phyloP scores from a whole-genome alignment of 2,329 filamentous ascomycete genomes.

The Colletotrichum zoysiae region DNA sequence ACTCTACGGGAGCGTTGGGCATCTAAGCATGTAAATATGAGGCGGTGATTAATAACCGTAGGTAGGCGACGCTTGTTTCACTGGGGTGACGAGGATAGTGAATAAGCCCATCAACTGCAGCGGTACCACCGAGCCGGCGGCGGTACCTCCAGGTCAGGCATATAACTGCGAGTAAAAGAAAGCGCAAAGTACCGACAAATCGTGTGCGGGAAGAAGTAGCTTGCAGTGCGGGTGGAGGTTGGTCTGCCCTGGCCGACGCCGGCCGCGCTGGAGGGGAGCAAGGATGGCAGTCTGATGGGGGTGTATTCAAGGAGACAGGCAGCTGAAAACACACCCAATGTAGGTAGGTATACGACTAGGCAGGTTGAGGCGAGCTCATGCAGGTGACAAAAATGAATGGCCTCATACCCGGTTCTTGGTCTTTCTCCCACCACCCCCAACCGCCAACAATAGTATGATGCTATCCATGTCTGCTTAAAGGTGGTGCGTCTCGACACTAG shows the following conservation, averaged over 20 bases:
- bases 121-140: slow-evolving; percentile 12
- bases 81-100: slow-evolving; percentile 9
- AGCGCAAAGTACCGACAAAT: slow-evolving; percentile 27
- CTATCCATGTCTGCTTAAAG: not conserved
- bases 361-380: slow-evolving; percentile 18
- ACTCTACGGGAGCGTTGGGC: slow-evolving; percentile 21
- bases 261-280: slow-evolving; percentile 26
- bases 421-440: not conserved
- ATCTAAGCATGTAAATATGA: slow-evolving; percentile 17
- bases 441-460: not conserved
- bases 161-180: slow-evolving; percentile 30
- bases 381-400: slow-evolving; percentile 2
- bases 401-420: not conserved
- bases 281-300: slow-evolving; percentile 35
- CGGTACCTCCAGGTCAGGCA: slow-evolving; percentile 3
- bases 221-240: slow-evolving; percentile 25
- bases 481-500: not conserved
- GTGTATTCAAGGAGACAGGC: slow-evolving; percentile 21
- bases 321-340: slow-evolving; percentile 16
- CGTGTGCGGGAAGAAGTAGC: slow-evolving; percentile 18
- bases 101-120: slow-evolving; percentile 19
- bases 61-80: slow-evolving; percentile 31
- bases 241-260: slow-evolving; percentile 25
- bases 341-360: slow-evolving; percentile 24
- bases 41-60: slow-evolving; percentile 25